A percentile compares a stretch with the other conserved stretches of the same genome.
These are phyloP conservation scores for Rhododendron molle DNA, from an alignment of 148 eudicot genomes.

Conservation along the genomic window DNA sequence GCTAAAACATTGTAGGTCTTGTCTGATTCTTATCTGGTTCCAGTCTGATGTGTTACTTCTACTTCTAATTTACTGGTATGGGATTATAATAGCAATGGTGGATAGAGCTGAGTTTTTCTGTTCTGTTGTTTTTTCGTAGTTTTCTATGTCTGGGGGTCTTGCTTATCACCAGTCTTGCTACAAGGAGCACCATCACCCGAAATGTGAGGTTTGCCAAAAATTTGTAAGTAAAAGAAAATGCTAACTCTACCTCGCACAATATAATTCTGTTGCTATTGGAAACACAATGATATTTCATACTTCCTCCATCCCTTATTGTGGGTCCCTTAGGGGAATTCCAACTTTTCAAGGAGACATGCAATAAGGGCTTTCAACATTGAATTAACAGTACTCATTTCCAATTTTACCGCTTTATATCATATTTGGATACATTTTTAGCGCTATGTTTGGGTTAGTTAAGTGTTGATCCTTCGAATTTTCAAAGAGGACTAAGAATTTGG, in stretches of 20 bases:
- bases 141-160: conserved; percentile 72
- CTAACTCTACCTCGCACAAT: background rate
- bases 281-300: background rate
- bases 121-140: conserved; percentile 37
- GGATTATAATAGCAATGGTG: background rate
- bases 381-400: background rate
- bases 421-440: background rate
- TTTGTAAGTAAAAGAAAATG: conserved; percentile 47
- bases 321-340: background rate
- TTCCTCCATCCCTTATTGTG: background rate
- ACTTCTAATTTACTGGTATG: background rate
- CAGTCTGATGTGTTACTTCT: background rate
- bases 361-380: background rate
- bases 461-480: background rate
- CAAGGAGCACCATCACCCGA: conserved; percentile 85
- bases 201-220: conserved; percentile 83
- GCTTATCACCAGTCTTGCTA: conserved; percentile 89
- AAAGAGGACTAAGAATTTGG: background rate
- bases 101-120: background rate
- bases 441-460: background rate
- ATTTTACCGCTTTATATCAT: background rate
- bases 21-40: background rate
- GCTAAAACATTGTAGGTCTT: background rate
- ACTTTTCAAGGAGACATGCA: background rate
- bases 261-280: background rate